A percentile compares a stretch with the other conserved stretches of the same genome.
phyloP scores from a whole-genome alignment of 352 stramenopile genomes.

The Phytophthora tubulina region DNA sequence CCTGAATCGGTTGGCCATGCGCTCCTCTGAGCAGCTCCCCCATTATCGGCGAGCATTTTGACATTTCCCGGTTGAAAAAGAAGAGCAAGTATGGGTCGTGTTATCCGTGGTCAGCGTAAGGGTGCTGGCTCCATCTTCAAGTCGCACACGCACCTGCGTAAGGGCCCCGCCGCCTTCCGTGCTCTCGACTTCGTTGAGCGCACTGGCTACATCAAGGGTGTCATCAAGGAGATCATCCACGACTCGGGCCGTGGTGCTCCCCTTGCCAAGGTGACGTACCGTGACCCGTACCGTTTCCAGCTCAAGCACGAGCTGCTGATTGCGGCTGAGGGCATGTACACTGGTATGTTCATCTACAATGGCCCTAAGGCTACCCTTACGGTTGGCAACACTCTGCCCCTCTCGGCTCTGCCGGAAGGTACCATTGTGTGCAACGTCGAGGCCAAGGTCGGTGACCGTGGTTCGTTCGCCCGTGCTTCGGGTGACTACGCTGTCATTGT shows the following conservation, averaged over 20 bases:
- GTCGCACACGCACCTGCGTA: conserved; percentile 85
- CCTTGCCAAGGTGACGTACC: conserved; percentile 95
- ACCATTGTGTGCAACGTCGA: conserved; percentile 99
- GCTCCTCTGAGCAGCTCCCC: conserved; percentile 3
- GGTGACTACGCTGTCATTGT: conserved; percentile 99
- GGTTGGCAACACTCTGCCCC: conserved; percentile 98
- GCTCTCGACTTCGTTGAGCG: conserved; percentile 93
- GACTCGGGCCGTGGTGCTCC: conserved; percentile 98
- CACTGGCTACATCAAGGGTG: conserved; percentile 98
- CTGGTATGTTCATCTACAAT: conserved; percentile 98
- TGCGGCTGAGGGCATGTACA: conserved; percentile 99
- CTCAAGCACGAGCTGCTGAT: conserved; percentile 97
- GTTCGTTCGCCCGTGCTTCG: conserved; percentile 96
- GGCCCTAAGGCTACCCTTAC: conserved; percentile 96
- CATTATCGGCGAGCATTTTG: conserved; percentile 53
- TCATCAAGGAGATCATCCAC: conserved; percentile 99
- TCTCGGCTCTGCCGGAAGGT: conserved; percentile 97
- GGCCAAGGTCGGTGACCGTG: conserved; percentile 95
- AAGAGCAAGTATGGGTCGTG: conserved; percentile 81
- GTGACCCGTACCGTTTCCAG: conserved; percentile 92
- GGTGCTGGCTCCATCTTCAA: conserved; percentile 87
- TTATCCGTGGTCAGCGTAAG: conserved; percentile 92
- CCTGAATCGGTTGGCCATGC: conserved; percentile 29
- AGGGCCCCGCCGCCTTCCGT: conserved; percentile 80
- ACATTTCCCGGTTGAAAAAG: conserved; percentile 75